Evolutionary conservation across 1,284 basidiomycete genomes (phyloP), one percentile per base, ranked within the genome.

Genomic region (Peniophora sp.): DNA sequence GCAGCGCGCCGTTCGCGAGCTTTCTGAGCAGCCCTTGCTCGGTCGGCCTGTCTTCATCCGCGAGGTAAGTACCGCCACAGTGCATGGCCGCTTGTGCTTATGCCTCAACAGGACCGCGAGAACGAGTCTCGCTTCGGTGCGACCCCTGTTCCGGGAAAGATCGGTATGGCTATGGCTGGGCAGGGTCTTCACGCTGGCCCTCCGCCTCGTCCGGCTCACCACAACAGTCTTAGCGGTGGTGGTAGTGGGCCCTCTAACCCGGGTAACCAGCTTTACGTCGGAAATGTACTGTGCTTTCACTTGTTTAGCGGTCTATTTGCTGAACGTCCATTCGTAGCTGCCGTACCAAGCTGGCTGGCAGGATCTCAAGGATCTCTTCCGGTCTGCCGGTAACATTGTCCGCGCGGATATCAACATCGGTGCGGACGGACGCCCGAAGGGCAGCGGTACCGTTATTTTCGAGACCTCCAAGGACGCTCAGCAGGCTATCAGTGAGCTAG

Each of bases 271-370:
- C 80, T 97, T 48, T 97, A 94, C 57, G 85, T 97, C 60, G 89
- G 90, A 51, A 96, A 96, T 65, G 91, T 94, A 59, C 63, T 85
- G 72, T 12, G 10, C 22, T 23, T 19, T 17, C 39, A 51, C 27
- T 5, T 51, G 20, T 57, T 39, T 11, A 34, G 32, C 20, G 32
- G 6, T 45, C 34, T 56, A 35, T 22, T 19, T 3, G 17, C n/a
- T 14, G 43, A 48, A 34, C 48, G 20, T 25, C 11, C 41, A 43
- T 53, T 49, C 51, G 8, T 60, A 97, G 93, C 69, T 97, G 20
- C 96, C 95, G 1, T 91, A 91, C 63, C 92, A 94, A 69, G 93
- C 93, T 27, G 92, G 92, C 38, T 99, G 96, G 96, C 96, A 99
- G 68, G 96, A 99, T 65, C 75, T 99, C 53, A 99, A 98, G 67